Base-by-base conservation (phyloP, 306 rosid genomes). In the Abrus pulchellus region DNA sequence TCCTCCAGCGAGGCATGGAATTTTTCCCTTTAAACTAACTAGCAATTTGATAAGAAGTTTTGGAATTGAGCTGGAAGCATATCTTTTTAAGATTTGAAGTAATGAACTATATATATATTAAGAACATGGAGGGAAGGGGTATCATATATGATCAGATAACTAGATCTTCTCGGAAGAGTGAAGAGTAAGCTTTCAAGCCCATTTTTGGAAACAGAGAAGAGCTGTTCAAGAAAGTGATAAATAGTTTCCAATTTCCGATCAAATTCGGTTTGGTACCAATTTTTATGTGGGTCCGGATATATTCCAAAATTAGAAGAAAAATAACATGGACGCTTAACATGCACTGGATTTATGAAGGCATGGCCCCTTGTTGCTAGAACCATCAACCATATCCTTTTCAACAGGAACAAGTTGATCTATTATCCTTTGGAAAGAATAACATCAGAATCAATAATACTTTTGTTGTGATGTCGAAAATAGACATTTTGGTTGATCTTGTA, bases 361-460 rank as follows among this genome's bases (percentile, higher is more conserved):
- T 82, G 88, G 78, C 48, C 85, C 78, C 83, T 59, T 77, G 54
- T 71, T 66, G 72, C 67, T 6, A 56, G 30, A 79, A 41, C 74
- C 83, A 59, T 72, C 76, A 65, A 76, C 79, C 69, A 74, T 86
- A 57, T 76, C 87, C 75, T 86, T 86, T 83, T 83, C 81, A 47
- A 60, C 67, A 34, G 56, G 78, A 80, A 80, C 56, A 80, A 68
- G 41, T 73, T 50, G 61, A 72, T 81, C 68, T 33, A 64, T 29
- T 69, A 28, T 62, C 50, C 62, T 54, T 63, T 29, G 7, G 59
- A 80, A 69, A 43, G 52, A 65, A 76, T 54, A 33, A 14, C 69
- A 72, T 81, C 83, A 72, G 68, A 72, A 80, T 83, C 63, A 34
- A 77, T 28, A 76, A 27, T 43, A 33, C 84, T 81, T 86, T 77